Evolutionary conservation across 1,139 yeast species (phyloP).

Genomic region (Zygosaccharomyces pseudobailii): DNA sequence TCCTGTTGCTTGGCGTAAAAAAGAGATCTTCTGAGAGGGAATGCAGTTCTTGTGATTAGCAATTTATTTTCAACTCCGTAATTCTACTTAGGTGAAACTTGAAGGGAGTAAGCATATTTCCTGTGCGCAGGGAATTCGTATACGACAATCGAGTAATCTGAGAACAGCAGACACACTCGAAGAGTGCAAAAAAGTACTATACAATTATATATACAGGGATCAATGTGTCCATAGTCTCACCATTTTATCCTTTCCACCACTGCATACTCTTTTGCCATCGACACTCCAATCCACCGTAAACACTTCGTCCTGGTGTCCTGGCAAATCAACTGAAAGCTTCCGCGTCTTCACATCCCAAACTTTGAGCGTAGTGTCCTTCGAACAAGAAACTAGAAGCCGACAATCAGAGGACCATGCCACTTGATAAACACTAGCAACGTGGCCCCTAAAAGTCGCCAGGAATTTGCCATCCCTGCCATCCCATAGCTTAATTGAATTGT

Average conservation of each 20-base stretch:
- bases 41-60: too few relatives aligned
- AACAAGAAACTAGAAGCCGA: conserved; percentile 82
- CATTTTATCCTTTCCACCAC: conserved; percentile 96
- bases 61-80: too few relatives aligned
- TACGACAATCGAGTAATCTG: background rate
- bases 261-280: conserved; percentile 87
- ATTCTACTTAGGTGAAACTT: background rate
- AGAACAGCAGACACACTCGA: too few relatives aligned
- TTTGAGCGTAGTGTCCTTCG: conserved; percentile 93
- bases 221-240: conserved; percentile 88
- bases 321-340: conserved; percentile 83
- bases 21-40: too few relatives aligned
- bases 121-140: background rate
- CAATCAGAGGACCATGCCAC: conserved; percentile 99
- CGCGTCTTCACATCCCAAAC: conserved; percentile 93
- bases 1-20: too few relatives aligned
- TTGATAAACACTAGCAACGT: conserved; percentile 96
- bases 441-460: conserved; percentile 87
- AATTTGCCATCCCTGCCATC: conserved; percentile 92
- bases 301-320: conserved; percentile 95
- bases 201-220: background rate
- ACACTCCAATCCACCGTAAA: conserved; percentile 98
- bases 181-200: background rate
- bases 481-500: conserved; percentile 92
- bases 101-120: too few relatives aligned